Conservation (phyloP, 2,329 filamentous ascomycete species). For the Gyromitra esculenta region DNA sequence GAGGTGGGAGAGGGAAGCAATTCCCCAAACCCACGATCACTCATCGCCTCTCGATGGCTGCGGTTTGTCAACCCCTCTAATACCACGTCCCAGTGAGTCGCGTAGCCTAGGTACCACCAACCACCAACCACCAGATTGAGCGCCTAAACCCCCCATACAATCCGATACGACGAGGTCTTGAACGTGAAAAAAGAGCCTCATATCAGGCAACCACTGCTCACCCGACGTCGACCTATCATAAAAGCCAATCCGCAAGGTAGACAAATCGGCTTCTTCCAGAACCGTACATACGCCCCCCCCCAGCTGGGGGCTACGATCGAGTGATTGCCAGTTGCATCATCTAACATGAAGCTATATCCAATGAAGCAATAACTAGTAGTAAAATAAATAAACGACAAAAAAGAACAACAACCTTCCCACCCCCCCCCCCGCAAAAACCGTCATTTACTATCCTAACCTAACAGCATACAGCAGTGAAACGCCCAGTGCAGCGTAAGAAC, state of each 20-base stretch:
- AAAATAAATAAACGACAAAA: no score
- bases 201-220: slow-evolving; percentile 34
- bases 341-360: no score
- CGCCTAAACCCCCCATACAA: background rate
- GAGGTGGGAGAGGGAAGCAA: background rate
- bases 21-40: slow-evolving; percentile 25
- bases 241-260: background rate
- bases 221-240: slow-evolving; percentile 6
- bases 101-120: background rate
- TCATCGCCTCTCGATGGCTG: slow-evolving; percentile 36
- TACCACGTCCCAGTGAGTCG: background rate
- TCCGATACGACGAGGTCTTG: background rate
- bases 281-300: background rate
- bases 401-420: background rate
- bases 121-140: background rate
- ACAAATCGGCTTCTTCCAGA: slow-evolving; percentile 22
- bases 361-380: no score
- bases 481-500: background rate
- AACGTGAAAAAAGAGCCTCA: slow-evolving; percentile 27
- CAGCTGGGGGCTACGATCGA: no score
- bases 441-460: no score
- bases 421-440: no score
- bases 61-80: slow-evolving; percentile 24
- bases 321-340: no score
- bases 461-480: background rate